Evolutionary conservation across 1,139 yeast genomes (phyloP), one percentile per base, ranked within the genome.

Genomic region (Candida smagusa): DNA sequence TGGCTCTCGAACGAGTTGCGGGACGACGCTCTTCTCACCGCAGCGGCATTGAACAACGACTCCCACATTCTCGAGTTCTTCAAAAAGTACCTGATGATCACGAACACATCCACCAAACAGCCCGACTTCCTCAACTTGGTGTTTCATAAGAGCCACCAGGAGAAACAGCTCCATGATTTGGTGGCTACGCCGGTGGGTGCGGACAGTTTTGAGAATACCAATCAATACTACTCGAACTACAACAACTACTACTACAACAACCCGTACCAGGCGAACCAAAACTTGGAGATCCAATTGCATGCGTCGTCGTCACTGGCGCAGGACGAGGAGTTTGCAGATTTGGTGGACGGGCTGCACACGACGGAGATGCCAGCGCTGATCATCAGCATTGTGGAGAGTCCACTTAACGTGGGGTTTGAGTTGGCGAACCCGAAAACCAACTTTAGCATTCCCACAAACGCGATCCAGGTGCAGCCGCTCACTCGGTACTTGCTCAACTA

Each of bases 1-100:
- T 82, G 89, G 89, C 65, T 83, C 19, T 80, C 89, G 7, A 79
- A 74, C 41, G 90, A 83, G 52, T 65, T 83, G 34, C 59, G 84
- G 40, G 87, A 81, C 47, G 89, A 83, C 49, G 89, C 88, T 0
- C 58, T 83, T 25, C 62, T 83, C 41, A 81, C 89, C 0, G 88
- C 88, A 0, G 84, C 87, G 7, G 88, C 88, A 0, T 65, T 81
- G 35, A 81, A 81, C 44, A 84, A 82, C 24, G 82, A 78, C 44
- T 68, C 79, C 0, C 79, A 77, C 40, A 74, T 77, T 41, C 59
- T 79, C 12, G 84, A 80, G 40, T 65, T 78, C 49, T 69, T 76
- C 63, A 69, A 68, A 40, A 56, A 53, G 31, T 53, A 58, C 24
- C 47, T 59, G 9, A 33, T 33, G 28, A 27, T 25, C 19, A 40